phyloP scores from a whole-genome alignment of 1,284 basidiomycete species.

The Moesziomyces aphidis region DNA sequence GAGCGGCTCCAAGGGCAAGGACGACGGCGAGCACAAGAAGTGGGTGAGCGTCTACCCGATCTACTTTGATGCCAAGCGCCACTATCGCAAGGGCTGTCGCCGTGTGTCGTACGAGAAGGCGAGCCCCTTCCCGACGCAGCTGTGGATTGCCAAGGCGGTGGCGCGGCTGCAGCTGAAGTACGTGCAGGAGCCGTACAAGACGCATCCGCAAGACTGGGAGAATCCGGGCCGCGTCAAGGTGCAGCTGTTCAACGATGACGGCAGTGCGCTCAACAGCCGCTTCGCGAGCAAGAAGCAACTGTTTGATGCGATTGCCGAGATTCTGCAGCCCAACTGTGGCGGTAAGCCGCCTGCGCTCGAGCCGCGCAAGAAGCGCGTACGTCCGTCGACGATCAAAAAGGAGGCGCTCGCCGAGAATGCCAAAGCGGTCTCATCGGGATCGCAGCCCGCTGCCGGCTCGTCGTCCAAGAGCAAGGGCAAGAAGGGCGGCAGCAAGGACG shows the following conservation, averaged over 20 bases:
- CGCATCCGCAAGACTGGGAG: slow-evolving; percentile 94
- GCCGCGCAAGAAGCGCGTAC: slow-evolving; percentile 38
- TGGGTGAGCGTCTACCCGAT: slow-evolving; percentile 97
- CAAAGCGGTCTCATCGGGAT: slow-evolving; percentile 21
- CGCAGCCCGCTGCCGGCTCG: slow-evolving; percentile 17
- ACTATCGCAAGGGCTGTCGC: slow-evolving; percentile 83
- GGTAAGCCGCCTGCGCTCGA: slow-evolving; percentile 57
- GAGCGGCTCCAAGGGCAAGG: slow-evolving; percentile 29
- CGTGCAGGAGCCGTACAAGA: slow-evolving; percentile 84
- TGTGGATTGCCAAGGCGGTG: slow-evolving; percentile 88
- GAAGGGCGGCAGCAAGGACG: slow-evolving; percentile 9
- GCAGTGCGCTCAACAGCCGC: slow-evolving; percentile 76
- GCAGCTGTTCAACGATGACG: slow-evolving; percentile 82
- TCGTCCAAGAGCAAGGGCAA: slow-evolving; percentile 36
- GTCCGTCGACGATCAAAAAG: slow-evolving; percentile 40
- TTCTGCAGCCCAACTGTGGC: slow-evolving; percentile 54
- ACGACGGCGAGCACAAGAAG: slow-evolving; percentile 70
- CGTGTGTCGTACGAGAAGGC: slow-evolving; percentile 82
- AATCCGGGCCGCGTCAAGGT: slow-evolving; percentile 85
- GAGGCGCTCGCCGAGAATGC: slow-evolving; percentile 45
- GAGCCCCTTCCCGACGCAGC: slow-evolving; percentile 93
- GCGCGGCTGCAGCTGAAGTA: slow-evolving; percentile 80
- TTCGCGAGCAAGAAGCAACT: slow-evolving; percentile 82
- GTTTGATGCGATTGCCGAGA: slow-evolving; percentile 60
- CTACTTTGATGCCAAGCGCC: slow-evolving; percentile 94